phyloP scores from a whole-genome alignment of 768 basidiomycete species.

The Holtermanniella nyarrowii region DNA sequence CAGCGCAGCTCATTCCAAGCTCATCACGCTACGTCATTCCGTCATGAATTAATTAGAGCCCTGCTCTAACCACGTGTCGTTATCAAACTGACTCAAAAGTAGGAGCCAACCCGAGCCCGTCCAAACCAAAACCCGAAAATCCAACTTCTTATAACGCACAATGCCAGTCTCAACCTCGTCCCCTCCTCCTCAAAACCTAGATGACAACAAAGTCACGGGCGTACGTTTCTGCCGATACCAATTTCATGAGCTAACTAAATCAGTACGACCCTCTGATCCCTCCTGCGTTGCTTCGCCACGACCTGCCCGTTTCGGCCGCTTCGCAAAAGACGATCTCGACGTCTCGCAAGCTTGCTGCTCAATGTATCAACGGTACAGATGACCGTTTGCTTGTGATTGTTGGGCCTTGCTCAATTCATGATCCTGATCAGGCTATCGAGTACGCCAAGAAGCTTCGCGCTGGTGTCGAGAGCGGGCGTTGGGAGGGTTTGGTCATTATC shows the following conservation, averaged over 20 bases:
- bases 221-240: conserved; percentile 13
- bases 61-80: too few relatives aligned
- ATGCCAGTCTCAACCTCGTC: conserved; percentile 22
- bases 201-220: conserved; percentile 32
- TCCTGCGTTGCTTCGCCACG: conserved; percentile 79
- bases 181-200: conserved; percentile 26
- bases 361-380: conserved; percentile 71
- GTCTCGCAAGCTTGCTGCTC: conserved; percentile 67
- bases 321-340: conserved; percentile 66
- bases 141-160: too few relatives aligned
- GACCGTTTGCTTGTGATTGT: conserved; percentile 81
- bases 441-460: conserved; percentile 43
- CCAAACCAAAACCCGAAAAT: too few relatives aligned
- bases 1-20: too few relatives aligned
- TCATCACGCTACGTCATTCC: too few relatives aligned
- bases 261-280: conserved; percentile 96
- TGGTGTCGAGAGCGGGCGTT: conserved; percentile 56
- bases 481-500: conserved; percentile 67
- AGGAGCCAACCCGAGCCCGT: too few relatives aligned
- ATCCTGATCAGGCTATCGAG: conserved; percentile 61
- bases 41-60: too few relatives aligned
- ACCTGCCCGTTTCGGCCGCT: conserved; percentile 57
- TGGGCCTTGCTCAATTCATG: conserved; percentile 94
- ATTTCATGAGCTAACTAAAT: neutral
- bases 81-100: too few relatives aligned